Percentiles rank a stretch among this genome's conserved stretches.
Conservation (phyloP, 768 basidiomycete genomes). For the Tylopilus sp. region DNA sequence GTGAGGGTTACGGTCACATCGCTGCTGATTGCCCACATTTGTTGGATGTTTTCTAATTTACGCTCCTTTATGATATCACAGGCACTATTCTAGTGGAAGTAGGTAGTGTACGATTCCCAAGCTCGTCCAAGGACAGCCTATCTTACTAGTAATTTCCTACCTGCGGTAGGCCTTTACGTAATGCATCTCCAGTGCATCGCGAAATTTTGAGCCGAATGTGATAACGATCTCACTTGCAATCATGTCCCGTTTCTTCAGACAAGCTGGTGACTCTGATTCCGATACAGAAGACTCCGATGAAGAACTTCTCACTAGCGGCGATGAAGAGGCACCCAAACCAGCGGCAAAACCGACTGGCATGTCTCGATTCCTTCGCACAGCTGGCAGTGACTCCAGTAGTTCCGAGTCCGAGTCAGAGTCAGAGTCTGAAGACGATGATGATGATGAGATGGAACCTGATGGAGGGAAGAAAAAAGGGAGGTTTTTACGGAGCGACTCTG, state of each 20-base stretch:
- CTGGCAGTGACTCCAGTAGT: conserved; percentile 52
- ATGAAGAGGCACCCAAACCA: conserved; percentile 52
- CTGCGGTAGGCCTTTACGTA: conserved; percentile 16
- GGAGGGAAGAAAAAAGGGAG: conserved; percentile 38
- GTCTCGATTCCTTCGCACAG: conserved; percentile 74
- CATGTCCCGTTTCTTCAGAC: conserved; percentile 91
- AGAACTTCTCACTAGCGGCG: conserved; percentile 68
- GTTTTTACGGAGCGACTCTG: conserved; percentile 45
- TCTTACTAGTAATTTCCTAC: conserved; percentile 1
- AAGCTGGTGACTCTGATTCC: conserved; percentile 78
- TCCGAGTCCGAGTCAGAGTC: conserved; percentile 48
- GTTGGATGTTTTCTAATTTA: conserved; percentile 75
- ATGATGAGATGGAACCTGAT: conserved; percentile 53
- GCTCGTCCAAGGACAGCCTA: too few relatives aligned
- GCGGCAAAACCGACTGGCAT: conserved; percentile 41
- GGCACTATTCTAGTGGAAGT: conserved; percentile 9
- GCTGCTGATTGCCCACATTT: conserved; percentile 82
- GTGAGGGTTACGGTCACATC: conserved; percentile 75
- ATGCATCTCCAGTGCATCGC: conserved; percentile 1
- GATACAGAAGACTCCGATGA: conserved; percentile 73
- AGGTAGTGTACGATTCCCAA: conserved; percentile 18
- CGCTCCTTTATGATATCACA: conserved; percentile 4
- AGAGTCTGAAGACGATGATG: conserved; percentile 52
- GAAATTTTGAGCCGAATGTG: conserved; percentile 19
- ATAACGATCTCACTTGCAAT: conserved; percentile 25